A percentile compares a stretch with the other conserved stretches of the same genome.
phyloP scores from a whole-genome alignment of 345 rosid genomes.

The Carallia brachiata region DNA sequence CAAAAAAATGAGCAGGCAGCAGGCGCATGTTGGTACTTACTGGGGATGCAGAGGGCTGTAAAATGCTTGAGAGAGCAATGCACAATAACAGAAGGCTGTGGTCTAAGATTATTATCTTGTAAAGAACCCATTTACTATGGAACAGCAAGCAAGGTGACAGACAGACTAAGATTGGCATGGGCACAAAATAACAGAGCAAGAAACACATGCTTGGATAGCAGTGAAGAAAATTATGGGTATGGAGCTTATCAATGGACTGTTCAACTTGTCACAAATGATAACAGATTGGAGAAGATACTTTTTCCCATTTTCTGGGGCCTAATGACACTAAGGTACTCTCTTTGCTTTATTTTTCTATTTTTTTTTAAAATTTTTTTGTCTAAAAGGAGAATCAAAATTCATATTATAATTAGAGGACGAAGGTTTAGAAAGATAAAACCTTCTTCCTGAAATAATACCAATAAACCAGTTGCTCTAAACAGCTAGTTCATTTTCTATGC shows the following conservation, averaged over 20 bases:
- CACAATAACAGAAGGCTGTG: constrained; percentile 44
- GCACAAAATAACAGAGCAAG: constrained; percentile 54
- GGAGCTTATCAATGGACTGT: constrained; percentile 94
- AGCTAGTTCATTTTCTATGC: too few relatives aligned
- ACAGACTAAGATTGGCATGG: constrained; percentile 55
- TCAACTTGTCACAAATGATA: constrained; percentile 74
- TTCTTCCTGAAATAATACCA: too few relatives aligned
- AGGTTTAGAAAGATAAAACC: too few relatives aligned
- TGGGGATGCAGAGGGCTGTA: constrained; percentile 82
- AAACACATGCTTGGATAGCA: constrained; percentile 49
- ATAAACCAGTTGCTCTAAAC: too few relatives aligned
- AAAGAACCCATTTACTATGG: constrained; percentile 79
- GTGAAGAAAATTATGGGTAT: constrained; percentile 55
- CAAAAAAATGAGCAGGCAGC: constrained; percentile 52
- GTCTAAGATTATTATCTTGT: constrained; percentile 54
- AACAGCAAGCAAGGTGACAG: constrained; percentile 45
- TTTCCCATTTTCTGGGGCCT: constrained; percentile 97
- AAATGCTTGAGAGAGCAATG: constrained; percentile 83
- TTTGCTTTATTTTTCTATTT: neutral
- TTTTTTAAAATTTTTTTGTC: too few relatives aligned
- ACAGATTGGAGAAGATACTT: constrained; percentile 81
- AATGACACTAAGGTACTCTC: constrained; percentile 81
- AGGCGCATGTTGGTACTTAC: constrained; percentile 97
- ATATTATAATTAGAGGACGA: too few relatives aligned
- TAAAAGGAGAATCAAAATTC: too few relatives aligned